These are phyloP conservation scores for Starmerella scarabaei DNA, from an alignment of 805 yeast species.

Conservation along the genomic window DNA sequence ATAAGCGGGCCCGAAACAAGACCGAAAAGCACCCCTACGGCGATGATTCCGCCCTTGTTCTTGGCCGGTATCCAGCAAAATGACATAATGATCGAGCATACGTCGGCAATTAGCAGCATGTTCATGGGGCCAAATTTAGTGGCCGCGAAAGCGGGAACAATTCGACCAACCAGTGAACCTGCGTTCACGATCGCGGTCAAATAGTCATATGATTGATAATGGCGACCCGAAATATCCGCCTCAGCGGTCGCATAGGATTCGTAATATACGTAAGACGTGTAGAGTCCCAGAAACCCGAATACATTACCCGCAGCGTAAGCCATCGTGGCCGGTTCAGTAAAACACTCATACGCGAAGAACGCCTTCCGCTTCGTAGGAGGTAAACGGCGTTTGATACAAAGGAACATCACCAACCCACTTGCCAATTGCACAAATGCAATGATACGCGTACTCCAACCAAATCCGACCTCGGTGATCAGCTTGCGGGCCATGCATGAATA, in stretches of 20 bases:
- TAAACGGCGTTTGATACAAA: conserved; percentile 23
- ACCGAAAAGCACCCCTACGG: conserved; percentile 25
- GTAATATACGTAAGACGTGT: conserved; percentile 27
- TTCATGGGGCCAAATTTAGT: conserved; percentile 39
- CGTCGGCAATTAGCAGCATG: conserved; percentile 25
- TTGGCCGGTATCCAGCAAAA: conserved; percentile 30
- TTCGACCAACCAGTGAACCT: conserved; percentile 37
- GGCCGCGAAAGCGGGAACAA: conserved; percentile 36
- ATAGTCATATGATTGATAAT: conserved; percentile 17
- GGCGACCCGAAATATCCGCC: not conserved
- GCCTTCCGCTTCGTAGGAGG: conserved; percentile 24
- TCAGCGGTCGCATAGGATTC: conserved; percentile 25
- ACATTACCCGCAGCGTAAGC: conserved; percentile 20
- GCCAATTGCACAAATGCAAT: conserved; percentile 34
- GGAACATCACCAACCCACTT: conserved; percentile 20
- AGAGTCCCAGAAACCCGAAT: conserved; percentile 25
- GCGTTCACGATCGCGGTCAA: conserved; percentile 28
- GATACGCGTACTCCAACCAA: conserved; percentile 41
- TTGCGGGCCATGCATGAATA: conserved; percentile 37
- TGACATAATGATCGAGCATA: conserved; percentile 25
- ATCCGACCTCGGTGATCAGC: conserved; percentile 35
- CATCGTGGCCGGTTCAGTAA: conserved; percentile 22
- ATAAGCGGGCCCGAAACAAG: conserved; percentile 26
- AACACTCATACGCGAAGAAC: conserved; percentile 21
- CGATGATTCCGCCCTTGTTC: conserved; percentile 24